Evolutionary conservation across 116 monocot genomes (phyloP).

Genomic region (Trichopus zeylanicus): DNA sequence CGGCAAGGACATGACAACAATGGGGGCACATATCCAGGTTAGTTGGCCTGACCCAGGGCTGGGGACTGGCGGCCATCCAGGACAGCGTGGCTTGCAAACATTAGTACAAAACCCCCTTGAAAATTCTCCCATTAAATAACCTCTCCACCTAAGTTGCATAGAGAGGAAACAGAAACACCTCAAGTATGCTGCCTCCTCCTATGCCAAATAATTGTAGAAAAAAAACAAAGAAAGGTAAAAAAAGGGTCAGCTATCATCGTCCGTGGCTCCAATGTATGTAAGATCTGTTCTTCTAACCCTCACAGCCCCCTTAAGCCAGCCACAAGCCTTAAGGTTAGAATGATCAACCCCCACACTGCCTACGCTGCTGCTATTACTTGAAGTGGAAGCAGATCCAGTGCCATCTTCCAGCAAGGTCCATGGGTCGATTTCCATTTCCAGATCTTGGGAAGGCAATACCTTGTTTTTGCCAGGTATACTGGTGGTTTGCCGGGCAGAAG

Average conservation of each 20-base stretch:
- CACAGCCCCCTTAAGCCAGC: slow-evolving; percentile 93
- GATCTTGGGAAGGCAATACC: slow-evolving; percentile 28
- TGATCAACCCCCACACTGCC: slow-evolving; percentile 45
- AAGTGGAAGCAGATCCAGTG: slow-evolving; percentile 29
- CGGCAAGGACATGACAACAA: slow-evolving; percentile 16
- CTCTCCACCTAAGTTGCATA: not conserved
- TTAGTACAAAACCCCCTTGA: slow-evolving; percentile 3
- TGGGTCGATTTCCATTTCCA: slow-evolving; percentile 74
- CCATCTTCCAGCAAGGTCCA: slow-evolving; percentile 98
- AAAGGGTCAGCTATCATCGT: slow-evolving; percentile 77
- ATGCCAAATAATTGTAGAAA: slow-evolving; percentile 21
- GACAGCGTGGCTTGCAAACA: not conserved
- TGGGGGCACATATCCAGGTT: slow-evolving; percentile 2
- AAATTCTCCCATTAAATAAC: not conserved
- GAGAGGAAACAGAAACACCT: not conserved
- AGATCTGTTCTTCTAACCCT: slow-evolving; percentile 90
- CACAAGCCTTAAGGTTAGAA: slow-evolving; percentile 81
- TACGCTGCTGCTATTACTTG: slow-evolving; percentile 22
- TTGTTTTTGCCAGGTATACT: slow-evolving; percentile 41
- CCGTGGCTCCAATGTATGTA: slow-evolving; percentile 77
- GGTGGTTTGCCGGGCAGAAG: slow-evolving; percentile 18
- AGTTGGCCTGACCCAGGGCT: slow-evolving; percentile 1
- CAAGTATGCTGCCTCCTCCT: slow-evolving; percentile 1
- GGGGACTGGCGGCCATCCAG: not conserved
- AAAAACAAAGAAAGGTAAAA: slow-evolving; percentile 4